Conservation (phyloP, 257 asterid species). For the Petunia secreta region DNA sequence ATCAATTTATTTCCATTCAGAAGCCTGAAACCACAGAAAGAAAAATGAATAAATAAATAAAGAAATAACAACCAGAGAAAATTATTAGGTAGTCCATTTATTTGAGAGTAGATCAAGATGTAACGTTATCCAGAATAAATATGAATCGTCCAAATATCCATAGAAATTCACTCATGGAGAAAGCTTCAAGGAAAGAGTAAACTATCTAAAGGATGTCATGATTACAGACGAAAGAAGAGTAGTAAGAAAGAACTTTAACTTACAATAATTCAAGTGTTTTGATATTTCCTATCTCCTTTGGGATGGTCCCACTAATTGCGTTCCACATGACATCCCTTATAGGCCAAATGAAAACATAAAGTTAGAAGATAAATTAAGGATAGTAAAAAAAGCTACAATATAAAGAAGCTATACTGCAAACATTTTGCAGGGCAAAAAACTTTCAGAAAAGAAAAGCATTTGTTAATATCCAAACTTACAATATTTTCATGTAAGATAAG, state of each 20-base stretch:
- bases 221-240: background rate
- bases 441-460: conserved; percentile 11
- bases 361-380: conserved; percentile 19
- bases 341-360: conserved; percentile 29
- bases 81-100: background rate
- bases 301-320: conserved; percentile 74
- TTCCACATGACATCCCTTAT: conserved; percentile 98
- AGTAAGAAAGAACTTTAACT: conserved; percentile 41
- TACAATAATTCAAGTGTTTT: conserved; percentile 68
- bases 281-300: conserved; percentile 90
- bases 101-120: background rate
- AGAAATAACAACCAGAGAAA: background rate
- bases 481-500: conserved; percentile 64
- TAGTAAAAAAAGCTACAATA: background rate
- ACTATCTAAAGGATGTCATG: background rate
- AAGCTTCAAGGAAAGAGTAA: background rate
- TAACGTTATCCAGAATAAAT: conserved; percentile 10
- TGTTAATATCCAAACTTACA: conserved; percentile 58
- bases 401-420: background rate
- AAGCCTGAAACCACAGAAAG: conserved; percentile 61
- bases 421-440: background rate
- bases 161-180: conserved; percentile 2
- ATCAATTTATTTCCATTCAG: conserved; percentile 89
- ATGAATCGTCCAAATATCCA: conserved; percentile 6
- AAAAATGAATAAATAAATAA: background rate